Conservation (phyloP, 1,139 yeast genomes). For the Chernovozyma aurita region DNA sequence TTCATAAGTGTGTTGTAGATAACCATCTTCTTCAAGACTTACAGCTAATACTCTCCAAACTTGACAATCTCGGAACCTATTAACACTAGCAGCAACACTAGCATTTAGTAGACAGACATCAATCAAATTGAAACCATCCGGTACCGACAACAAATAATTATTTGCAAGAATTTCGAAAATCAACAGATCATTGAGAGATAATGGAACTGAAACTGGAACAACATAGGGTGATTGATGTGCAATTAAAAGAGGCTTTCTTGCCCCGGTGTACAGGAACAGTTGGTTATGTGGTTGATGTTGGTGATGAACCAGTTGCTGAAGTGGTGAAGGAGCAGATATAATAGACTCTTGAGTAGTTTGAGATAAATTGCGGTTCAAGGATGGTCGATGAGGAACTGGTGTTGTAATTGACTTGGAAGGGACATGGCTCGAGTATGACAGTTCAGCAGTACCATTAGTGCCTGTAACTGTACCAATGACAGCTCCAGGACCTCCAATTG, state of each 20-base stretch:
- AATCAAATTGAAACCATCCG: constrained; percentile 45
- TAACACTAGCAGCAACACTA: constrained; percentile 50
- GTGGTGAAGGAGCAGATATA: constrained; percentile 16
- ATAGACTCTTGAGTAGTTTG: constrained; percentile 36
- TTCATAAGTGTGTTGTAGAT: constrained; percentile 1
- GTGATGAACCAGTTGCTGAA: constrained; percentile 2
- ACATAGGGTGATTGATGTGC: constrained; percentile 38
- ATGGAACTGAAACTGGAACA: constrained; percentile 41
- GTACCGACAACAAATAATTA: constrained; percentile 38
- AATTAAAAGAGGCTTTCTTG: constrained; percentile 13
- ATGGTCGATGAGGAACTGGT: constrained; percentile 18
- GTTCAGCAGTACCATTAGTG: too few relatives aligned
- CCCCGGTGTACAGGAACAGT: constrained; percentile 7
- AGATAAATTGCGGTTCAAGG: constrained; percentile 28
- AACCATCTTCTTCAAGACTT: constrained; percentile 43
- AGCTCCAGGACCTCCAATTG: neutral
- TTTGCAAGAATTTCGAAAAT: constrained; percentile 40
- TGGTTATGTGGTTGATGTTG: constrained; percentile 9
- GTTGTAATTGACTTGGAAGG: neutral
- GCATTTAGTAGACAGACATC: constrained; percentile 62
- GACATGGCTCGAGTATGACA: neutral
- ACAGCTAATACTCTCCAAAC: constrained; percentile 66
- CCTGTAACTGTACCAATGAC: too few relatives aligned
- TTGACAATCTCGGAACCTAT: constrained; percentile 55
- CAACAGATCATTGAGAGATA: constrained; percentile 38